Percentiles rank a stretch among this genome's conserved stretches.
phyloP scores from a whole-genome alignment of 2,329 filamentous ascomycete genomes.

The Aspergillus carbonarius region DNA sequence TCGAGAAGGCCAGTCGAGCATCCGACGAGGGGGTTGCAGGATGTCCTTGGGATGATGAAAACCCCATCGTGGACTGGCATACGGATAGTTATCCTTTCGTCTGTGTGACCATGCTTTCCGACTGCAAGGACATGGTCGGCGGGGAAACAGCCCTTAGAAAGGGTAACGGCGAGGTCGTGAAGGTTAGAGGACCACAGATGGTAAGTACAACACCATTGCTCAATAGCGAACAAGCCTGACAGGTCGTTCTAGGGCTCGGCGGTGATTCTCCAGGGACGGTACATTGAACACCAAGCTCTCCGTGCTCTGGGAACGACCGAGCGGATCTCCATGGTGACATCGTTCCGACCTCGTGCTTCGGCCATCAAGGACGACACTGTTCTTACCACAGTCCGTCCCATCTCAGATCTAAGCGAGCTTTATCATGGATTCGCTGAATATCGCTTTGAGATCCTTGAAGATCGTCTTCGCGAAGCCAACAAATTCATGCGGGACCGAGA shows the following conservation, averaged over 20 bases:
- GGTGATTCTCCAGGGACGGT: slow-evolving; percentile 65
- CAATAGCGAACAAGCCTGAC: background rate
- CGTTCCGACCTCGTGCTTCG: slow-evolving; percentile 60
- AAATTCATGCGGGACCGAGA: slow-evolving; percentile 31
- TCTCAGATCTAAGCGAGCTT: slow-evolving; percentile 58
- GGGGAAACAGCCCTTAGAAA: slow-evolving; percentile 55
- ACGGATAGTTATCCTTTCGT: slow-evolving; percentile 67
- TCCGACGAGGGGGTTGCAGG: slow-evolving; percentile 45
- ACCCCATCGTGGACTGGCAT: slow-evolving; percentile 63
- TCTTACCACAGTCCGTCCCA: slow-evolving; percentile 58
- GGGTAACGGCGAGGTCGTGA: slow-evolving; percentile 54
- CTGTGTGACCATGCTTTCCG: slow-evolving; percentile 67
- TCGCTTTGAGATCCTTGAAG: slow-evolving; percentile 62
- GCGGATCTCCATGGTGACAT: slow-evolving; percentile 66
- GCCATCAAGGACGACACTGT: slow-evolving; percentile 59
- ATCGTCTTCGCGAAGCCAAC: slow-evolving; percentile 46
- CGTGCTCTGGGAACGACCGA: slow-evolving; percentile 59
- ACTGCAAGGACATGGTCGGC: slow-evolving; percentile 44
- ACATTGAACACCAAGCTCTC: slow-evolving; percentile 65
- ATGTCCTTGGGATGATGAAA: slow-evolving; percentile 48
- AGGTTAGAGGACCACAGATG: slow-evolving; percentile 61
- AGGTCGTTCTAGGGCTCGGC: slow-evolving; percentile 54
- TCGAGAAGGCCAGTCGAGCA: slow-evolving; percentile 38
- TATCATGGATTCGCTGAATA: slow-evolving; percentile 64
- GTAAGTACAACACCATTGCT: slow-evolving; percentile 39